Percentiles rank a stretch among this genome's conserved stretches.
Evolutionary conservation across 768 basidiomycete genomes (phyloP).

Genomic region (Tylopilus sp.): DNA sequence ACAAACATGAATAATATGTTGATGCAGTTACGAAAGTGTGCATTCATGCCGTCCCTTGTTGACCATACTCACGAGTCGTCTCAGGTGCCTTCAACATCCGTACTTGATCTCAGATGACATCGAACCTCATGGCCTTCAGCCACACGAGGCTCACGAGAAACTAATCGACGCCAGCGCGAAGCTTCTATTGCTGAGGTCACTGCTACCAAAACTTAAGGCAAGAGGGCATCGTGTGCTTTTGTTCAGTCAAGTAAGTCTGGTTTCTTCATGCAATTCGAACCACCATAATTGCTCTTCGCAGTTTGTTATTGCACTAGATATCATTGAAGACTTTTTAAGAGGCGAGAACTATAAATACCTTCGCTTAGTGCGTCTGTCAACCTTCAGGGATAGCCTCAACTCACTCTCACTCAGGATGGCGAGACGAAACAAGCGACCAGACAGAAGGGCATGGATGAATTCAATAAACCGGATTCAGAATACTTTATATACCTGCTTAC

Average conservation of each 20-base stretch:
- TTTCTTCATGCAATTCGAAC: background rate
- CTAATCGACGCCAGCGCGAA: conserved; percentile 86
- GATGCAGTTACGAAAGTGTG: conserved; percentile 86
- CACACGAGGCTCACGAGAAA: conserved; percentile 67
- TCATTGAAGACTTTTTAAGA: conserved; percentile 83
- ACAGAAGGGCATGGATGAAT: conserved; percentile 94
- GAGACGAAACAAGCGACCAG: conserved; percentile 79
- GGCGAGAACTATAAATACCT: conserved; percentile 81
- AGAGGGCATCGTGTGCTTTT: conserved; percentile 86
- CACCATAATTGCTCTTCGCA: conserved; percentile 28
- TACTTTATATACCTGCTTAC: conserved; percentile 89
- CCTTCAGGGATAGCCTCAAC: conserved; percentile 1
- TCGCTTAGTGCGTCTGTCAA: conserved; percentile 54
- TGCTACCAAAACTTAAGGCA: conserved; percentile 81
- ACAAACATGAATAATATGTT: conserved; percentile 74
- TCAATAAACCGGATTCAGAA: conserved; percentile 84
- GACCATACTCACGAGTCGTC: background rate
- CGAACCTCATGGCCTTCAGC: conserved; percentile 61
- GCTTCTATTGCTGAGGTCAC: conserved; percentile 66
- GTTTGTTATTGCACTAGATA: conserved; percentile 86
- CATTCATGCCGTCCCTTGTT: conserved; percentile 3
- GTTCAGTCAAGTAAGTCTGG: conserved; percentile 75
- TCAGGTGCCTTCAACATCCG: conserved; percentile 86
- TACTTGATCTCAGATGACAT: conserved; percentile 80
- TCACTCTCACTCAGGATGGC: conserved; percentile 63